Evolutionary conservation across 192 early-diverging fungal genomes (phyloP).

Genomic region (Backusella luteola): DNA sequence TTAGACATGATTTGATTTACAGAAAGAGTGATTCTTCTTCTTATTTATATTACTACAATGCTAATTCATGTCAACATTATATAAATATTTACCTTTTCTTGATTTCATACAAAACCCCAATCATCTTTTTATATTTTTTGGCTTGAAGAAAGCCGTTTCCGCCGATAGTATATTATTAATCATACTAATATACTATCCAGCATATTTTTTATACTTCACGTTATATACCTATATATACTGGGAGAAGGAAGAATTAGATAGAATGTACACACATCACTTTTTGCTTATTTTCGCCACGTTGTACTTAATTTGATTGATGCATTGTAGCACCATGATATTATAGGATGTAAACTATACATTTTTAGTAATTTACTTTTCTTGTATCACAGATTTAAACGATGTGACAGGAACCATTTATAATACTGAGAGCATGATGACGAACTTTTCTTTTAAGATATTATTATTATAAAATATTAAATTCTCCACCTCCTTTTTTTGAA

Average conservation of each 20-base stretch:
- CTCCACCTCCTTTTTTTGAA: background rate
- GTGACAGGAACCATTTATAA: background rate
- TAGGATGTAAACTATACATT: background rate
- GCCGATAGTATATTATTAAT: background rate
- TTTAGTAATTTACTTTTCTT: background rate
- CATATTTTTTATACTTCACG: background rate
- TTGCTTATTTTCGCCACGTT: conserved; percentile 4
- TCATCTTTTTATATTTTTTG: background rate
- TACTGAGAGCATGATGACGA: background rate
- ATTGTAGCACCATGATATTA: background rate
- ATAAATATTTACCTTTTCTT: background rate
- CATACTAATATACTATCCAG: background rate
- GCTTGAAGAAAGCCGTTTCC: background rate
- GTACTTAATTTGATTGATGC: background rate
- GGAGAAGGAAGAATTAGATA: background rate
- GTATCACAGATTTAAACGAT: background rate
- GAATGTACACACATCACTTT: background rate
- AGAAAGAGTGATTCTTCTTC: background rate
- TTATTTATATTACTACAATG: background rate
- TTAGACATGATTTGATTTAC: background rate
- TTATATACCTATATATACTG: background rate
- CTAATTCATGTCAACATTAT: background rate
- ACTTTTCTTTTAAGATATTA: background rate
- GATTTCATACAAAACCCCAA: background rate
- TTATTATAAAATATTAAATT: background rate